Evolutionary conservation across 208 protist species (phyloP), one percentile per base, ranked within the genome.

Genomic region (Angomonas ambiguus): DNA sequence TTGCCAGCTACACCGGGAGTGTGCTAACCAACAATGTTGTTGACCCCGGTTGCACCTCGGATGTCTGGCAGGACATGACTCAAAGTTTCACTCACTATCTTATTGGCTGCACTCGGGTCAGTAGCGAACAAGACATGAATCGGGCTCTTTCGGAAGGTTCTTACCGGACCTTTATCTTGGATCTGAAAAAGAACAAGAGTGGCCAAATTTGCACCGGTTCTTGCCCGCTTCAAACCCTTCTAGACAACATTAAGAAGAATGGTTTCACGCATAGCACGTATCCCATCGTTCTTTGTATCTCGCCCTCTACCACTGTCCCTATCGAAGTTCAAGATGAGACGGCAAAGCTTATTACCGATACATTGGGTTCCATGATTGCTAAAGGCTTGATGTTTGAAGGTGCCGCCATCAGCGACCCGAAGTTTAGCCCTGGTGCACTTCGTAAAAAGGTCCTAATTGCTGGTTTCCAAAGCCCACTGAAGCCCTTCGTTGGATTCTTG

Each of bases 41-140:
- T 24, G 86, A 95, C 64, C 89, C 86, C 41, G 69, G 80, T 28
- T 75, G 87, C 25, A 85, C 78, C 31, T 88, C 84, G 45, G 77
- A 87, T 53, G 87, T 93, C 55, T 93, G 84, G 82, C 89, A 95
- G 59, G 89, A 95, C 71, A 95, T 95, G 89, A 95, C 89, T 59
- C 89, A 93, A 71, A 74, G 80, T 28, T 83, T 95, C 62, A 90
- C 89, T 20, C 84, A 82, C 63, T 95, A 95, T 70, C 61, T 81
- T 35, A 72, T 95, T 2, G 76, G 74, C 27, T 86, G 77, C 30
- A 78, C 67, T 34, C 75, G 79, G 38, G 80, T 95, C 61, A 83
- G 90, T 58, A 77, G 53, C 22, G 80, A 89, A 60, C 72, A 80
- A 33, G 84, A 91, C 65, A 33, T 95, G 30, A 79, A 79, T 34